Percentiles rank a stretch among this genome's conserved stretches.
phyloP scores from a whole-genome alignment of 352 stramenopile genomes.

The Blastocystis sp. region DNA sequence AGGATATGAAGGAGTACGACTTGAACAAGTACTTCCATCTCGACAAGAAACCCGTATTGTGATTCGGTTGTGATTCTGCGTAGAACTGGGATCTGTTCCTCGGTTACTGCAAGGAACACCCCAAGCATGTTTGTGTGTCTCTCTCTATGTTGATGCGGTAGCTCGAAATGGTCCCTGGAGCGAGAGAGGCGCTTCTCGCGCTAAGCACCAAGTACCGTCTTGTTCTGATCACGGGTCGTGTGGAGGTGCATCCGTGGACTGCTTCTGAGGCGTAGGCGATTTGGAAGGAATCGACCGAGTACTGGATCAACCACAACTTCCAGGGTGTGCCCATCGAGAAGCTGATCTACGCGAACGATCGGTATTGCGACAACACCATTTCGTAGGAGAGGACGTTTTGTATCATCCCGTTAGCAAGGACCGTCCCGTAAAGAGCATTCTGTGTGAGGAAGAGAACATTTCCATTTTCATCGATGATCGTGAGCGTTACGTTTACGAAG shows the following conservation, averaged over 20 bases:
- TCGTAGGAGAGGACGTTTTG: background rate
- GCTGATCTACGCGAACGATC: constrained; percentile 54
- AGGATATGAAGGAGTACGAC: constrained; percentile 59
- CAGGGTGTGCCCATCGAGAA: constrained; percentile 46
- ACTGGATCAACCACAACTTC: constrained; percentile 54
- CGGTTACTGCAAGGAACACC: constrained; percentile 23
- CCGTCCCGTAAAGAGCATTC: constrained; percentile 4
- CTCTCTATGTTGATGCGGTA: background rate
- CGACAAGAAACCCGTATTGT: background rate
- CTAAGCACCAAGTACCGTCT: constrained; percentile 46
- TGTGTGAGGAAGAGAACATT: constrained; percentile 40
- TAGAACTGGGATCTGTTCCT: constrained; percentile 3
- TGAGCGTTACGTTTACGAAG: constrained; percentile 40
- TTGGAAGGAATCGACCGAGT: constrained; percentile 38
- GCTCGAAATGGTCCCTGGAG: constrained; percentile 8
- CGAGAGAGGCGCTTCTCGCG: constrained; percentile 6
- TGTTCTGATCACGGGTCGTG: constrained; percentile 32
- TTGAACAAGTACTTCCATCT: constrained; percentile 48
- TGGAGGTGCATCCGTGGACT: background rate
- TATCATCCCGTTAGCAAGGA: background rate
- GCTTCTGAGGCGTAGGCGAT: background rate
- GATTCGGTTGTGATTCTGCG: background rate
- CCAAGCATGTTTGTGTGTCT: constrained; percentile 22
- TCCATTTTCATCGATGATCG: constrained; percentile 58
- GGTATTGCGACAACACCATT: constrained; percentile 16